These are phyloP conservation scores for Ogataea nonfermentans DNA, from an alignment of 805 yeast species.

Conservation along the genomic window DNA sequence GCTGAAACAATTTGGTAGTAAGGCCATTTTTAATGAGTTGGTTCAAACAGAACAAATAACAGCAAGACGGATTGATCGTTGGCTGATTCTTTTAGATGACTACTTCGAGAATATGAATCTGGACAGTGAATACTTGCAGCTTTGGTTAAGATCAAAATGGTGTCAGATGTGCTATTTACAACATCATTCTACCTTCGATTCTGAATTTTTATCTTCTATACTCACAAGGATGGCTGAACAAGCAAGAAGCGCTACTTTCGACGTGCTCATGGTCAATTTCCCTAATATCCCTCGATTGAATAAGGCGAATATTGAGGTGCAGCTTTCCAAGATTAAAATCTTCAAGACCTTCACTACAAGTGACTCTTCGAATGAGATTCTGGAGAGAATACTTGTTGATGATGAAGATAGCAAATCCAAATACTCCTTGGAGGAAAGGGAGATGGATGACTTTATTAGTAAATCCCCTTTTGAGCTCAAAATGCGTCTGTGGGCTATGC, in stretches of 20 bases:
- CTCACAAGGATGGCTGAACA: slow-evolving; percentile 28
- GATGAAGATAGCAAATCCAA: slow-evolving; percentile 28
- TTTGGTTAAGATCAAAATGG: slow-evolving; percentile 47
- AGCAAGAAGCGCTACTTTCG: slow-evolving; percentile 22
- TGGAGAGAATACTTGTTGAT: slow-evolving; percentile 27
- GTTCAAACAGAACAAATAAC: slow-evolving; percentile 40
- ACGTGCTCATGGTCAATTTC: slow-evolving; percentile 55
- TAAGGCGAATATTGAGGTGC: slow-evolving; percentile 48
- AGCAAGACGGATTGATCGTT: slow-evolving; percentile 43
- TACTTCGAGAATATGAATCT: slow-evolving; percentile 13
- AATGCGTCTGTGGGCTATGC: slow-evolving; percentile 71
- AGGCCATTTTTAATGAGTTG: slow-evolving; percentile 26
- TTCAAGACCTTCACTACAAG: slow-evolving; percentile 62
- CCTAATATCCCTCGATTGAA: slow-evolving; percentile 57
- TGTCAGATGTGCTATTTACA: slow-evolving; percentile 44
- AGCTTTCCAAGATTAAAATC: slow-evolving; percentile 69
- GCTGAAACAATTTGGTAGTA: slow-evolving; percentile 21
- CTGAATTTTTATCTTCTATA: slow-evolving; percentile 34
- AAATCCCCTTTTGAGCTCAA: slow-evolving; percentile 64
- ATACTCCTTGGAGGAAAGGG: slow-evolving; percentile 40
- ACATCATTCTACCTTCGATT: slow-evolving; percentile 27
- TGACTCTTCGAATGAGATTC: slow-evolving; percentile 26
- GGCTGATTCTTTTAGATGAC: slow-evolving; percentile 44
- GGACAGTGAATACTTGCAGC: slow-evolving; percentile 6
- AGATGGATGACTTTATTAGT: slow-evolving; percentile 60